Percentiles rank a stretch among this genome's conserved stretches.
These are phyloP conservation scores for Amanita pseudoporphyria DNA, from an alignment of 768 basidiomycete species.

Conservation along the genomic window DNA sequence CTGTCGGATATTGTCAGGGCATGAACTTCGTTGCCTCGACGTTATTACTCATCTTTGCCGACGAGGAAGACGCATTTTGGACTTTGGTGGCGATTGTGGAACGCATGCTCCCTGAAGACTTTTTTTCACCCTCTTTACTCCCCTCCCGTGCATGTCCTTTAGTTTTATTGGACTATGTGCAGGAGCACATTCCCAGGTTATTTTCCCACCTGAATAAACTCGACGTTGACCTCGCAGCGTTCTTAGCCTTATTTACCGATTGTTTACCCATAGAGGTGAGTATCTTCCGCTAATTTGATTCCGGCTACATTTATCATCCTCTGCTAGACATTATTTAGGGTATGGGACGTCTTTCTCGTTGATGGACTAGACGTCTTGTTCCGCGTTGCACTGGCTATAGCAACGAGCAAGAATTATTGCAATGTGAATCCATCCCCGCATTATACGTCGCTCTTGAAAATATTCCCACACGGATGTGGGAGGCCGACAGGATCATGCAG, in stretches of 20 bases:
- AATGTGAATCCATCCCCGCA: too few species aligned
- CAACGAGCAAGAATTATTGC: too few species aligned
- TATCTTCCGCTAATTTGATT: background rate
- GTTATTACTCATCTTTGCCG: constrained; percentile 81
- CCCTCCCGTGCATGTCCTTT: constrained; percentile 92
- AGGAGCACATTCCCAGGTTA: constrained; percentile 66
- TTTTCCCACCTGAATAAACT: constrained; percentile 67
- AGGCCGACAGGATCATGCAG: too few species aligned
- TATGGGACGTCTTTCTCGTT: constrained; percentile 94
- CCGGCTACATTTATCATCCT: background rate
- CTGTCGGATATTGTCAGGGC: constrained; percentile 91
- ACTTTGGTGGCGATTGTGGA: constrained; percentile 84
- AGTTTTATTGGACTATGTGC: constrained; percentile 82
- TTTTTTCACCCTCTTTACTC: constrained; percentile 87
- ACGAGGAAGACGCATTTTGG: constrained; percentile 98
- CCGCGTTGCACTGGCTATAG: constrained; percentile 82
- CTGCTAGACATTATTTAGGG: constrained; percentile 77
- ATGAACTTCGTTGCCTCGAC: constrained; percentile 97
- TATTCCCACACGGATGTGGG: too few species aligned
- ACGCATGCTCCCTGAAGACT: constrained; percentile 80
- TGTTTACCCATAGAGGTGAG: constrained; percentile 89
- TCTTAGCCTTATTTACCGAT: constrained; percentile 91
- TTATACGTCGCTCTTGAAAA: too few species aligned
- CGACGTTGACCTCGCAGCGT: constrained; percentile 91
- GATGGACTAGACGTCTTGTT: constrained; percentile 90